Evolutionary conservation across 2,329 filamentous ascomycete genomes (phyloP).

Genomic region (Fusarium oxysporum): DNA sequence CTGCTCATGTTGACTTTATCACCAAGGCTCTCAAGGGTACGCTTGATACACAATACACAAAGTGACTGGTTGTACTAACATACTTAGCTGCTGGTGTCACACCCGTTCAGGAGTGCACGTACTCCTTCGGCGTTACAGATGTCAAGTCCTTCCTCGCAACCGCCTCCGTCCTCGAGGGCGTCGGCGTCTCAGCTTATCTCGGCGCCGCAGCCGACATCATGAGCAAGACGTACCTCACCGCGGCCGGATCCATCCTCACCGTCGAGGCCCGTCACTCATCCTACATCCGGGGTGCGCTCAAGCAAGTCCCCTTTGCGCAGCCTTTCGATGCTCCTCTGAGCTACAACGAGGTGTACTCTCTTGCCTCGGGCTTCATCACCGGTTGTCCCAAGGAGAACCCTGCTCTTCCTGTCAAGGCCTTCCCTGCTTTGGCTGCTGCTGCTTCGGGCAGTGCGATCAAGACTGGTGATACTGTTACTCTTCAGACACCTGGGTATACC

Average conservation of each 20-base stretch:
- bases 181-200: constrained; percentile 72
- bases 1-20: constrained; percentile 32
- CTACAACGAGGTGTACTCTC: constrained; percentile 70
- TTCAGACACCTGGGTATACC: constrained; percentile 42
- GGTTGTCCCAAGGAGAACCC: constrained; percentile 66
- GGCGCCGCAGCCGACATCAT: constrained; percentile 71
- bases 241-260: constrained; percentile 71
- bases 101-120: constrained; percentile 66
- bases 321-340: constrained; percentile 70
- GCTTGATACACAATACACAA: accelerated
- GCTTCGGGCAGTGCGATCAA: constrained; percentile 41
- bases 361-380: constrained; percentile 72
- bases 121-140: constrained; percentile 69
- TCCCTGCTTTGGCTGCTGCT: constrained; percentile 60
- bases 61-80: not conserved
- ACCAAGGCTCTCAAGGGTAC: constrained; percentile 37
- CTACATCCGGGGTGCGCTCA: constrained; percentile 64
- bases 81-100: constrained; percentile 55
- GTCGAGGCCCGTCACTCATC: constrained; percentile 73
- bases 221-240: constrained; percentile 67
- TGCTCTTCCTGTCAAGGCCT: constrained; percentile 69
- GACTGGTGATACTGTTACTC: constrained; percentile 42
- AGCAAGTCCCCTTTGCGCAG: constrained; percentile 65
- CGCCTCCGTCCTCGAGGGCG: constrained; percentile 72
- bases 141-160: constrained; percentile 70